Percentiles rank a stretch among this genome's conserved stretches.
These are phyloP conservation scores for Diaporthe ilicicola DNA, from an alignment of 2,329 filamentous ascomycete genomes.

Conservation along the genomic window DNA sequence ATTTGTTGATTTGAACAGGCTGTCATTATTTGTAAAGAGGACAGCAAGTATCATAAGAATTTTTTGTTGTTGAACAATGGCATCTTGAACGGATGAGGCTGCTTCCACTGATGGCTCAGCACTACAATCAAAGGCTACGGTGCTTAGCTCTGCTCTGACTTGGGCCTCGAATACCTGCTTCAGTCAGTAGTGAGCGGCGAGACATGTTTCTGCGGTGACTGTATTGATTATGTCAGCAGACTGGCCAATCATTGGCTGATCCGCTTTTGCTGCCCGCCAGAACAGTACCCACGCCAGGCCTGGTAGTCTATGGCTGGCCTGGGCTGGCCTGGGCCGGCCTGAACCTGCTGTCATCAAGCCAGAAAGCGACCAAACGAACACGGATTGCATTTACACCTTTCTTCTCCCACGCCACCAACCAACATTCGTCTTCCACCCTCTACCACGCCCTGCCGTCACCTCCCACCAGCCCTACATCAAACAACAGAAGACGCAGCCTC, in stretches of 20 bases:
- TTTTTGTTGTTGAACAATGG: no score
- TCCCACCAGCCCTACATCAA: neutral
- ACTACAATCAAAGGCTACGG: no score
- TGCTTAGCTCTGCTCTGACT: no score
- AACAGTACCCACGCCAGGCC: neutral
- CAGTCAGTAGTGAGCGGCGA: neutral
- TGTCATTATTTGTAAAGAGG: neutral
- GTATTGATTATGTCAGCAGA: slow-evolving; percentile 17
- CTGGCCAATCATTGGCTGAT: slow-evolving; percentile 19
- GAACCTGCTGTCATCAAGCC: slow-evolving; percentile 33
- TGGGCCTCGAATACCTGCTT: neutral
- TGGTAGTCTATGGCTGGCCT: no score
- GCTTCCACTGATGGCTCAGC: no score
- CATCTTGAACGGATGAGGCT: neutral
- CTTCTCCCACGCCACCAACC: slow-evolving; percentile 25
- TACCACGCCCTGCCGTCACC: neutral
- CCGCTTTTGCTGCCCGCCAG: slow-evolving; percentile 11
- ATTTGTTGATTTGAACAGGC: neutral
- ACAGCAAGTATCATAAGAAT: neutral
- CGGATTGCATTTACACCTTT: slow-evolving; percentile 27
- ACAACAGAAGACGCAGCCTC: neutral
- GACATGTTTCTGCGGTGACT: neutral
- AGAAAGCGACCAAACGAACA: slow-evolving; percentile 27
- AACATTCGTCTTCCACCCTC: neutral
- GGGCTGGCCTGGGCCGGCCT: slow-evolving; percentile 9